Evolutionary conservation across 2,329 filamentous ascomycete genomes (phyloP), one percentile per base, ranked within the genome.

Genomic region (Cucurbitaria berberidis): DNA sequence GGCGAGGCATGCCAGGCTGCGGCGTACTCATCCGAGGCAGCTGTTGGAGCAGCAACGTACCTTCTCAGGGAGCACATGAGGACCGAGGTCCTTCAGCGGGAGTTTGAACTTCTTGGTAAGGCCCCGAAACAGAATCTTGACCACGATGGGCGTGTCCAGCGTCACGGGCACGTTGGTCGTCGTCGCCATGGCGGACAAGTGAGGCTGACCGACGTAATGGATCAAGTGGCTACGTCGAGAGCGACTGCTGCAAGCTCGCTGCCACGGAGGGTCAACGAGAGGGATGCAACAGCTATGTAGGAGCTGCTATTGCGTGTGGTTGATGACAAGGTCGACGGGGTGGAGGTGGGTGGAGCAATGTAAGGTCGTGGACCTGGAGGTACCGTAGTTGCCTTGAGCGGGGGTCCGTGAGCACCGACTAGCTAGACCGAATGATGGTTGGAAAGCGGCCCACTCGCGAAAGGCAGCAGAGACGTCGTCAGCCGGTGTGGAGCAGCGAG

Each of bases 101-200:
- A 98, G 84, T 84, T 96, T 97, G 80, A 96, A 90, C 67, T 92
- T 89, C 69, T 89, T 87, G 68, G 87, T 89, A 68, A 78, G 80
- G 54, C 90, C 90, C 70, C 92, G 86, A 70, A 89, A 86, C 69
- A 86, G 84, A 71, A 96, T 84, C 81, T 98, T 98, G 79, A 97
- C 81, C 62, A 89, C 91, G 77, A 98, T 89, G 61, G 85, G 80
- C 46, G 89, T 91, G 58, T 92, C 89, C 50, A 86, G 84, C 46
- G 78, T 81, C 51, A 84, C 80, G 35, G 80, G 76, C 51, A 77
- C 70, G 57, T 76, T 75, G 62, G 78, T 70, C 54, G 77, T 73
- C 71, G 78, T 76, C 54, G 77, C 73, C 71, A 78, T 76, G 66
- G 58, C 63, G 57, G 63, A 59, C 58, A 55, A 53, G 47, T 59